phyloP scores from a whole-genome alignment of 202 grass and related monocot genomes.

The Elaeis oleifera region DNA sequence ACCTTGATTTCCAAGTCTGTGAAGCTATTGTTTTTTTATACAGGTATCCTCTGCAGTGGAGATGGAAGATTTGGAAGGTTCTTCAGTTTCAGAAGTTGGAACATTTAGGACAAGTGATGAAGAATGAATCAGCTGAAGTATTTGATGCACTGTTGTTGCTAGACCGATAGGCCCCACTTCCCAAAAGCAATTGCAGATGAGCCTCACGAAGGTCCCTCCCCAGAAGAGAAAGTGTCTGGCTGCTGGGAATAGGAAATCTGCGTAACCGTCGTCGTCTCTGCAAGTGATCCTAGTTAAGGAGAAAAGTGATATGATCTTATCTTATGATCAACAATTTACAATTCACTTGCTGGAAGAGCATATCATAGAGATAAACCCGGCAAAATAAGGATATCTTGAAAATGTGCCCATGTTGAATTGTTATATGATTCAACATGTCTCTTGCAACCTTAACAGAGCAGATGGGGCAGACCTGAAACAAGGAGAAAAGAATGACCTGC shows the following conservation, averaged over 20 bases:
- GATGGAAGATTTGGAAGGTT: slow-evolving; percentile 59
- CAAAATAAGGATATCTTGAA: slow-evolving; percentile 54
- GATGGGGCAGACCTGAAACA: slow-evolving; percentile 76
- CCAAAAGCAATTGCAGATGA: slow-evolving; percentile 82
- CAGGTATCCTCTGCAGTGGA: slow-evolving; percentile 31
- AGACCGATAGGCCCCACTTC: slow-evolving; percentile 56
- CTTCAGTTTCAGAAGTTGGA: slow-evolving; percentile 50
- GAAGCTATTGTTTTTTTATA: slow-evolving; percentile 33
- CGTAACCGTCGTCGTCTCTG: slow-evolving; percentile 68
- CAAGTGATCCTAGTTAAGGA: slow-evolving; percentile 16
- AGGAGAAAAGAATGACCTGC: slow-evolving; percentile 16
- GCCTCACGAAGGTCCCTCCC: slow-evolving; percentile 81
- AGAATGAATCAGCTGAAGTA: slow-evolving; percentile 73
- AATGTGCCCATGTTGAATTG: slow-evolving; percentile 76
- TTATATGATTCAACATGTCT: slow-evolving; percentile 96
- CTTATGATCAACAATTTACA: not conserved
- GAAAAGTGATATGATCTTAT: not conserved
- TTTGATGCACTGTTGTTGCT: slow-evolving; percentile 52
- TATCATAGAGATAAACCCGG: slow-evolving; percentile 8
- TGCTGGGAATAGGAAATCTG: slow-evolving; percentile 72
- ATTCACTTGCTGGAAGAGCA: not conserved
- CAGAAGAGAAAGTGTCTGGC: slow-evolving; percentile 65
- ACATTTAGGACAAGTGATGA: slow-evolving; percentile 77
- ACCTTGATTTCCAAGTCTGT: slow-evolving; percentile 58
- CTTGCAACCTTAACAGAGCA: slow-evolving; percentile 78